Evolutionary conservation across 495 filamentous ascomycete species (phyloP).

Genomic region (Aspergillus cavernicola): DNA sequence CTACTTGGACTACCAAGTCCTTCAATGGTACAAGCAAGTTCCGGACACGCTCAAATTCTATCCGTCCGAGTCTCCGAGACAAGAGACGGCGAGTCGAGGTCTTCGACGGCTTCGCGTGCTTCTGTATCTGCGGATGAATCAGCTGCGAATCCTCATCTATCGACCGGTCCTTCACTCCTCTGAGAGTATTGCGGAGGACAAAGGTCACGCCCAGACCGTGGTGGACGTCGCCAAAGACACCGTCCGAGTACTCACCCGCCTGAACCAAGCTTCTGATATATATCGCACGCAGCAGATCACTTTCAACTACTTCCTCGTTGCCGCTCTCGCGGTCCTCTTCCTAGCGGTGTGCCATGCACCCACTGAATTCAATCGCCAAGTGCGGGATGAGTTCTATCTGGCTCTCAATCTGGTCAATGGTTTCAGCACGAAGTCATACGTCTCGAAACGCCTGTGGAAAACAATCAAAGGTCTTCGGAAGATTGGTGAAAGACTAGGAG

Average conservation of each 20-base stretch:
- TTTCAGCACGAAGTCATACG: constrained; percentile 72
- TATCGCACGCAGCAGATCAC: constrained; percentile 76
- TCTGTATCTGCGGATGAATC: constrained; percentile 69
- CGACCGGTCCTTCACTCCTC: constrained; percentile 76
- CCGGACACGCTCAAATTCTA: constrained; percentile 59
- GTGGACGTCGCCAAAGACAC: constrained; percentile 79
- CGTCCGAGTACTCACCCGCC: constrained; percentile 65
- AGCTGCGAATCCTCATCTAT: constrained; percentile 79
- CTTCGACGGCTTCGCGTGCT: constrained; percentile 50
- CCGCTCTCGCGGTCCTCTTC: constrained; percentile 76
- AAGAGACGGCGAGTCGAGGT: constrained; percentile 42
- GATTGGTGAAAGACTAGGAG: constrained; percentile 72
- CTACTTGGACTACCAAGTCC: constrained; percentile 70
- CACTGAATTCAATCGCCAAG: constrained; percentile 65
- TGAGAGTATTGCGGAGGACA: constrained; percentile 69
- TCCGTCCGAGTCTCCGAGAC: constrained; percentile 43
- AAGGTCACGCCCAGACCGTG: constrained; percentile 61
- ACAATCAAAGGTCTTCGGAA: constrained; percentile 76
- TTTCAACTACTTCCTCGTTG: constrained; percentile 85
- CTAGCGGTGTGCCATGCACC: constrained; percentile 81
- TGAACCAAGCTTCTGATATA: constrained; percentile 77
- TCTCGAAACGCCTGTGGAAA: constrained; percentile 77
- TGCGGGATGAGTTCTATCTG: constrained; percentile 83
- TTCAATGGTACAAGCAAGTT: constrained; percentile 71
- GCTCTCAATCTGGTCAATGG: constrained; percentile 78